Conservation (phyloP, 1,284 basidiomycete genomes). For the Calocybe gambosa region DNA sequence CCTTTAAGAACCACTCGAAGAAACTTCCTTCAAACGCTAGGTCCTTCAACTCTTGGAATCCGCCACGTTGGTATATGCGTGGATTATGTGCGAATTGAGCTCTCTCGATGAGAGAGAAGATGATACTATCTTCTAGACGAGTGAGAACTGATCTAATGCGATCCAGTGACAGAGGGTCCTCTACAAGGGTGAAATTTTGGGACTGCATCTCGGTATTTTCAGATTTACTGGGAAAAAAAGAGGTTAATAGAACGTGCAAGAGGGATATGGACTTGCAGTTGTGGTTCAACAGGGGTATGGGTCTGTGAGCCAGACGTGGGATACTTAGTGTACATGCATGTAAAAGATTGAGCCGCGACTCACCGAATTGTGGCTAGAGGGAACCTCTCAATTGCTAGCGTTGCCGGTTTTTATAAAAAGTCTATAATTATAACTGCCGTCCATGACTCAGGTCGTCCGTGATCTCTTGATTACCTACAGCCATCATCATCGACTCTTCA, state of each 20-base stretch:
- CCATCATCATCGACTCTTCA: too few relatives aligned
- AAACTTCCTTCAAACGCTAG: slow-evolving; percentile 79
- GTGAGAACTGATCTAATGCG: slow-evolving; percentile 83
- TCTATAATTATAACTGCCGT: too few relatives aligned
- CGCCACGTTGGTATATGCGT: slow-evolving; percentile 80
- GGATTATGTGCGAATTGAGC: slow-evolving; percentile 95
- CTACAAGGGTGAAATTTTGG: slow-evolving; percentile 63
- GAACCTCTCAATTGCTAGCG: too few relatives aligned
- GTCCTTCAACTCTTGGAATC: slow-evolving; percentile 71
- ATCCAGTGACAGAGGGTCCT: slow-evolving; percentile 79
- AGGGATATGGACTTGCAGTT: neutral
- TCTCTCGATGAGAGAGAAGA: slow-evolving; percentile 93
- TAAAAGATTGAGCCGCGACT: neutral
- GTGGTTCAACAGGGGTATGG: neutral
- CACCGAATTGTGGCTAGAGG: neutral
- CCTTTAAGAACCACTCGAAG: slow-evolving; percentile 96
- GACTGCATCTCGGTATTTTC: slow-evolving; percentile 42
- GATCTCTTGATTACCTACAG: too few relatives aligned
- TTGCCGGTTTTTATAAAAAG: too few relatives aligned
- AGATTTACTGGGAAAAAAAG: neutral
- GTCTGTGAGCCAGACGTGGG: neutral
- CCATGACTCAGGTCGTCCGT: too few relatives aligned
- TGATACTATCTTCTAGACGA: slow-evolving; percentile 97
- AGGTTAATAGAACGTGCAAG: neutral
- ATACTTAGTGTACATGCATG: too few relatives aligned